Evolutionary conservation across 352 stramenopile species (phyloP).

Genomic region (Sclerospora graminicola): DNA sequence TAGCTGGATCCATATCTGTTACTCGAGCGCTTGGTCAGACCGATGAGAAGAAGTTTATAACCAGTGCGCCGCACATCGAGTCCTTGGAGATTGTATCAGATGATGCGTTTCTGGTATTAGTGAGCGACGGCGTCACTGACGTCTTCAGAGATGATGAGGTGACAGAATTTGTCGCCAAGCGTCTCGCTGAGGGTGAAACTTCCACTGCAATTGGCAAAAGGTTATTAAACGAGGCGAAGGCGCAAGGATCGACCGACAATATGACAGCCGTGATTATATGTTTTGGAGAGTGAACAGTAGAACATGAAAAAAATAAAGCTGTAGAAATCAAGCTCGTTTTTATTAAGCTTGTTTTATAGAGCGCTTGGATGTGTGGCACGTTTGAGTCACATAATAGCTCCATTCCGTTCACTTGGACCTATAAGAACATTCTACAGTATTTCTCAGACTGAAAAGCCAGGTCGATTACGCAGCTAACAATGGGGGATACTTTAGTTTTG

Average conservation of each 20-base stretch:
- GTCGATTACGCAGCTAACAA: no score
- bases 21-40: constrained; percentile 67
- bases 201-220: constrained; percentile 48
- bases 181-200: constrained; percentile 34
- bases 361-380: no score
- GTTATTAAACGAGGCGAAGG: constrained; percentile 59
- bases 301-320: no score
- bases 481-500: no score
- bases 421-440: no score
- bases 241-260: constrained; percentile 66
- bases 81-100: constrained; percentile 40
- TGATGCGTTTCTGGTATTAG: constrained; percentile 62
- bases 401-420: no score
- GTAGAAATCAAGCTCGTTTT: no score
- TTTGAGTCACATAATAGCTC: no score
- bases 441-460: no score
- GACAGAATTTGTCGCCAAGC: constrained; percentile 43
- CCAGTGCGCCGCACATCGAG: constrained; percentile 43
- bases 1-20: constrained; percentile 59
- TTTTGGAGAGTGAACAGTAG: constrained; percentile 25
- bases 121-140: constrained; percentile 69
- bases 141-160: constrained; percentile 66
- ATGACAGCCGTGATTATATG: constrained; percentile 73
- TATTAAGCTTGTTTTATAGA: no score
- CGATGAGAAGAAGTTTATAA: constrained; percentile 79